Conservation (phyloP, 129 eudicot species). For the Mikania micrantha region DNA sequence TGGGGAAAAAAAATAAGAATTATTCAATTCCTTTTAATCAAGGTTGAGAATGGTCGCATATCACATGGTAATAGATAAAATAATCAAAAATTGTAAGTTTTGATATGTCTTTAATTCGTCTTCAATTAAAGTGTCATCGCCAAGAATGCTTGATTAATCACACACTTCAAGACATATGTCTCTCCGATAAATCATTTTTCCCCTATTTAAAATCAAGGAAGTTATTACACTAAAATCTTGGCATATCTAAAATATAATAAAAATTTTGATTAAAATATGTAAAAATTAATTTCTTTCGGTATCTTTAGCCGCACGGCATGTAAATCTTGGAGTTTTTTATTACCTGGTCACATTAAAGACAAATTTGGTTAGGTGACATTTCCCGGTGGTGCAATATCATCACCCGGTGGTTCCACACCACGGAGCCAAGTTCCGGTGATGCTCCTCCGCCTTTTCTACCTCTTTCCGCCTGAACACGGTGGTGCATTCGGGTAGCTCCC, state of each 20-base stretch:
- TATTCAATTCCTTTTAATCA: neutral
- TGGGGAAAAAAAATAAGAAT: too few relatives aligned
- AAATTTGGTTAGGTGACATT: conserved; percentile 35
- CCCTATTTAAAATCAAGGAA: conserved; percentile 20
- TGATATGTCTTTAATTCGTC: conserved; percentile 25
- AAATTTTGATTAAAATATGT: conserved; percentile 7
- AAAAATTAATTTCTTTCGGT: conserved; percentile 19
- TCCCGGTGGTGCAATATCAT: neutral
- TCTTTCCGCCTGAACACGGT: conserved; percentile 52
- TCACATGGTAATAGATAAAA: neutral
- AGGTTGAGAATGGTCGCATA: neutral
- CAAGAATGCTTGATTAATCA: conserved; percentile 29
- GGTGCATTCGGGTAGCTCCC: conserved; percentile 83
- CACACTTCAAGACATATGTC: conserved; percentile 23
- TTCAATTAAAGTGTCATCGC: conserved; percentile 27
- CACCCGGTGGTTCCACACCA: conserved; percentile 46
- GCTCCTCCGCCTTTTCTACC: conserved; percentile 43
- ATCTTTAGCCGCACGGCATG: conserved; percentile 50
- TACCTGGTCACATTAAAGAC: conserved; percentile 33
- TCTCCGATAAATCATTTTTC: conserved; percentile 24
- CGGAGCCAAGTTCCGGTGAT: conserved; percentile 41
- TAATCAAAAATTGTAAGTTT: conserved; percentile 5
- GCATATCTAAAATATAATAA: conserved; percentile 9
- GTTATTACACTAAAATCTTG: conserved; percentile 47
- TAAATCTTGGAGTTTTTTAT: conserved; percentile 21